phyloP scores from a whole-genome alignment of 2,329 filamentous ascomycete genomes.

The Aspergillus candidus region DNA sequence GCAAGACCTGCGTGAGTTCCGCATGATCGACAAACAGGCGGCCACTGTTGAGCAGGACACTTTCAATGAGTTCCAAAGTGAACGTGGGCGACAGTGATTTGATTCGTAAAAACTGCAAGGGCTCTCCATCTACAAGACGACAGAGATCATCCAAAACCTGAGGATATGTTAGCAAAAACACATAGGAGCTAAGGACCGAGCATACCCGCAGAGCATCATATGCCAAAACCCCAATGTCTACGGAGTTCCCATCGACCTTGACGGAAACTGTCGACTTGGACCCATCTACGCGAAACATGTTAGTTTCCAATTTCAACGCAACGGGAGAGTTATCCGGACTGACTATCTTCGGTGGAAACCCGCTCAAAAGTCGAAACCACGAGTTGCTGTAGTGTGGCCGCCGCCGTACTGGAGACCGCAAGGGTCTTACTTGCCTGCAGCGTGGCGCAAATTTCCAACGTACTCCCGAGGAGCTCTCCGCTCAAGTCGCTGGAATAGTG shows the following conservation, averaged over 20 bases:
- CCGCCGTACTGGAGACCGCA: constrained; percentile 90
- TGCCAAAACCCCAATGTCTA: constrained; percentile 67
- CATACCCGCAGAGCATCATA: constrained; percentile 74
- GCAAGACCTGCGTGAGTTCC: constrained; percentile 74
- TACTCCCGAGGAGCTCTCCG: constrained; percentile 72
- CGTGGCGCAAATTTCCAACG: constrained; percentile 85
- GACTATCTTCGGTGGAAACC: constrained; percentile 73
- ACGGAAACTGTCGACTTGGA: constrained; percentile 58
- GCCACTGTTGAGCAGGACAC: constrained; percentile 79
- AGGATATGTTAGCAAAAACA: constrained; percentile 9
- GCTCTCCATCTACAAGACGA: constrained; percentile 76
- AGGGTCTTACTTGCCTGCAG: constrained; percentile 87
- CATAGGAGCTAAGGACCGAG: not conserved
- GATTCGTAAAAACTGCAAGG: constrained; percentile 74
- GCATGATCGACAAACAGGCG: constrained; percentile 69
- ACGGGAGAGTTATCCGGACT: constrained; percentile 25
- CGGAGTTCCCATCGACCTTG: constrained; percentile 56
- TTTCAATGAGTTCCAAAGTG: constrained; percentile 86
- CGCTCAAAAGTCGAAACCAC: constrained; percentile 92
- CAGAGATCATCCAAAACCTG: constrained; percentile 86
- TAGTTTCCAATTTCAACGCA: constrained; percentile 1
- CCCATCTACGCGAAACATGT: constrained; percentile 36
- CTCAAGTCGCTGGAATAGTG: constrained; percentile 80
- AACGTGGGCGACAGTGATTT: constrained; percentile 73
- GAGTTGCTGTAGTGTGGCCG: constrained; percentile 91